phyloP scores from a whole-genome alignment of 2,329 filamentous ascomycete genomes.

The Nothophoma quercina region DNA sequence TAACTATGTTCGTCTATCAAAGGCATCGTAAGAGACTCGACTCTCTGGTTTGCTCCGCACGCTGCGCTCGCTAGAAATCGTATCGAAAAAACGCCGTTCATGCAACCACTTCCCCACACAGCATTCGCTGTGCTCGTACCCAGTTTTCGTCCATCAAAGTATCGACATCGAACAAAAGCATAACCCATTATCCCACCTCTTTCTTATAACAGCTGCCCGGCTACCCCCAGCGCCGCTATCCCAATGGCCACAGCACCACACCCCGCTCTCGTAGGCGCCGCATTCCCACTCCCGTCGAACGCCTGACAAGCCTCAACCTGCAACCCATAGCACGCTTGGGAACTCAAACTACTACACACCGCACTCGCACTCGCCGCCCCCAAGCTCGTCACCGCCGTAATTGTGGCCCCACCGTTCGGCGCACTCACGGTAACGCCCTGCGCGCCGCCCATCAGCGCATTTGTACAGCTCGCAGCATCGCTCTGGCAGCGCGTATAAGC shows the following conservation, averaged over 20 bases:
- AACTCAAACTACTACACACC: constrained; percentile 50
- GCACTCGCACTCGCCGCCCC: constrained; percentile 36
- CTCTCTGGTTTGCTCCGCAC: too few species aligned
- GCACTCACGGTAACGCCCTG: constrained; percentile 62
- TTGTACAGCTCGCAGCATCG: constrained; percentile 52
- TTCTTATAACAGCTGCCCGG: constrained; percentile 46
- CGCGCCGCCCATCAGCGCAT: constrained; percentile 56
- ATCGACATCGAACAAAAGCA: constrained; percentile 31
- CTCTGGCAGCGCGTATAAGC: constrained; percentile 62
- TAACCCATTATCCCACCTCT: neutral
- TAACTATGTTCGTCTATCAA: constrained; percentile 8
- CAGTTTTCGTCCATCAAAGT: constrained; percentile 10
- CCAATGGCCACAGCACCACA: constrained; percentile 35
- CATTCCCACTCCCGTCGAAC: constrained; percentile 50
- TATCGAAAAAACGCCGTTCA: constrained; percentile 9
- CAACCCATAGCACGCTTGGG: constrained; percentile 58
- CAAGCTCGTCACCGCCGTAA: constrained; percentile 52
- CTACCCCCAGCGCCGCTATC: constrained; percentile 55
- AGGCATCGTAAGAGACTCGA: neutral
- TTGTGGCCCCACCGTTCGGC: constrained; percentile 59
- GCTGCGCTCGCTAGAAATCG: neutral
- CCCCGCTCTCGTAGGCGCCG: constrained; percentile 23
- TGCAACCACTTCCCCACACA: constrained; percentile 4
- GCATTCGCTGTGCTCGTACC: constrained; percentile 2
- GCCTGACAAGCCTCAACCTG: constrained; percentile 56